Base-by-base conservation (phyloP, 345 rosid species). In the Erysimum cheiranthoides region DNA sequence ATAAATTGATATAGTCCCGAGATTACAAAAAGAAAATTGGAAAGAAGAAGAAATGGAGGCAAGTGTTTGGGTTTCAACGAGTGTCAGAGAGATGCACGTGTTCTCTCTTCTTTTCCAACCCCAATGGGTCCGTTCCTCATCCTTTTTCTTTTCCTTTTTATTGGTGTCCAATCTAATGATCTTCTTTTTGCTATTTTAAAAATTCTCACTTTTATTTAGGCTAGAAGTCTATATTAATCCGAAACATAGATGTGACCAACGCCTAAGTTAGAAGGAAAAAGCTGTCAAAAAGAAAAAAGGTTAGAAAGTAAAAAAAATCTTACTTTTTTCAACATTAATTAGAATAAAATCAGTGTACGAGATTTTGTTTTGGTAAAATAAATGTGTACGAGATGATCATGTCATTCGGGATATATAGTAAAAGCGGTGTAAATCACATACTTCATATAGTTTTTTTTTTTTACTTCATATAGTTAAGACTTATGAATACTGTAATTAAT, bases 41-140 rank as follows among this genome's bases (percentile, higher is more conserved):
- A 42, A 49, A 50, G 62, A 52, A 28, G 63, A 70, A 61, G 25
- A 21, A 49, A 54, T 12, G 46, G 58, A 66, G 60, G 58, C 42
- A 59, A 64, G 35, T 49, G 54, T 67, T 60, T 75, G 68, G 14
- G 61, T 59, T 75, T 75, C 79, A 75, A 75, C 68, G 53, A 3
- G 69, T 75, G 79, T 75, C 79, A 75, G 79, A 68, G 68, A 30
- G 28, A 50, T 60, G 79, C 79, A 75, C 79, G 79, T 75, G 73
- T 68, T 75, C 43, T 50, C 73, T 50, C 61, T 17, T 67, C 67
- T 58, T 74, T 74, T 46, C 57, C 78, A 35, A 43, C 30, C 60
- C 40, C 31, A 64, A 31, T 3, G 50, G 77, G 71, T 21, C 71
- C 75, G 31, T 17, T 34, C 30, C 32, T 46, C 52, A 38, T 5